Evolutionary conservation across 176 grass and related monocot species (phyloP).

Genomic region (Cymbopogon citratus): DNA sequence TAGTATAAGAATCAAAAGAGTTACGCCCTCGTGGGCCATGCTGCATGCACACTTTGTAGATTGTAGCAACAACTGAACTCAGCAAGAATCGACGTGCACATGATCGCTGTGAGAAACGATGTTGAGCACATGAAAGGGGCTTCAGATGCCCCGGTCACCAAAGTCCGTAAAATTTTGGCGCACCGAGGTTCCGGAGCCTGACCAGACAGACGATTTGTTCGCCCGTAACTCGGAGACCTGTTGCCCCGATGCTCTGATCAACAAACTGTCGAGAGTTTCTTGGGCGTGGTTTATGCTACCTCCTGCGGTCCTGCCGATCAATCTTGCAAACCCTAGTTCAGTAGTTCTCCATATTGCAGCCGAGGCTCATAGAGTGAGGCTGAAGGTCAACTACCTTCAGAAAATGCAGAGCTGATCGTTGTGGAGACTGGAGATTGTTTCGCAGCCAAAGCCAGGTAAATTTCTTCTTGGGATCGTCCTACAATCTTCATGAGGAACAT

Average conservation of each 20-base stretch:
- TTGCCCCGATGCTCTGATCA: neutral
- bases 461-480: neutral
- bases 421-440: neutral
- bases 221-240: constrained; percentile 4
- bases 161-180: neutral
- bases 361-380: neutral
- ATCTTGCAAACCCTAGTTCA: neutral
- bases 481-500: neutral
- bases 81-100: no score
- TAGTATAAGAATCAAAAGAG: neutral
- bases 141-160: neutral
- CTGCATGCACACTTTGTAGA: no score
- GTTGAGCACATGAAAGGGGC: neutral
- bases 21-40: no score
- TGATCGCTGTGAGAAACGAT: neutral
- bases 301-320: neutral
- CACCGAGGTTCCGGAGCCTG: neutral
- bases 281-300: neutral
- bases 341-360: neutral
- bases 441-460: neutral
- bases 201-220: neutral
- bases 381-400: neutral
- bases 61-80: neutral
- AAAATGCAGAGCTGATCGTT: neutral
- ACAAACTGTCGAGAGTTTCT: constrained; percentile 5